phyloP scores from a whole-genome alignment of 306 rosid species.

The Oemleria cerasiformis region DNA sequence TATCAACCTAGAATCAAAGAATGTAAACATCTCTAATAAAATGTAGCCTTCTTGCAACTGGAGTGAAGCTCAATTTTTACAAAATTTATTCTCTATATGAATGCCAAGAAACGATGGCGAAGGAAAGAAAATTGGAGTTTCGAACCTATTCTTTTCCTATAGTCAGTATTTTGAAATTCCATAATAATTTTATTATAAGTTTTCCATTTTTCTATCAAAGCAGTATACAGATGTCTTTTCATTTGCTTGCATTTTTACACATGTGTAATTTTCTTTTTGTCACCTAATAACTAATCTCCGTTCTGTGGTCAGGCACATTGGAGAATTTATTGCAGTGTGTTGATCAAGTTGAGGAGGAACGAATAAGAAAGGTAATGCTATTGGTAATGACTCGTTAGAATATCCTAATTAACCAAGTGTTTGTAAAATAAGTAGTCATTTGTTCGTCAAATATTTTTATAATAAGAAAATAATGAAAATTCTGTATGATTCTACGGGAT shows the following conservation, averaged over 20 bases:
- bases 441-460: not conserved
- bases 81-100: not conserved
- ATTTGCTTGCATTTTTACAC: no score
- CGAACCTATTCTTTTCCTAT: not conserved
- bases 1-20: not conserved
- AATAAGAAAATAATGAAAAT: not conserved
- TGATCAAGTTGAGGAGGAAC: slow-evolving; percentile 77
- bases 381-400: not conserved
- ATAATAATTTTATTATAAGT: not conserved
- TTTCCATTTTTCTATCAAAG: not conserved
- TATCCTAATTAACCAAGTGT: not conserved
- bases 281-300: slow-evolving; percentile 11
- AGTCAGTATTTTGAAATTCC: not conserved
- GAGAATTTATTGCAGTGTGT: slow-evolving; percentile 77
- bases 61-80: not conserved
- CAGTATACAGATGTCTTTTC: no score
- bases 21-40: not conserved
- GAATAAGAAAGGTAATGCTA: slow-evolving; percentile 65
- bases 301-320: slow-evolving; percentile 55
- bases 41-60: not conserved
- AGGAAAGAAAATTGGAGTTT: not conserved
- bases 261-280: no score
- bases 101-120: not conserved
- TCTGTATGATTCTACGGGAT: not conserved
- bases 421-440: not conserved